Evolutionary conservation across 352 stramenopile genomes (phyloP).

Genomic region (Pythium vanterpoolii): DNA sequence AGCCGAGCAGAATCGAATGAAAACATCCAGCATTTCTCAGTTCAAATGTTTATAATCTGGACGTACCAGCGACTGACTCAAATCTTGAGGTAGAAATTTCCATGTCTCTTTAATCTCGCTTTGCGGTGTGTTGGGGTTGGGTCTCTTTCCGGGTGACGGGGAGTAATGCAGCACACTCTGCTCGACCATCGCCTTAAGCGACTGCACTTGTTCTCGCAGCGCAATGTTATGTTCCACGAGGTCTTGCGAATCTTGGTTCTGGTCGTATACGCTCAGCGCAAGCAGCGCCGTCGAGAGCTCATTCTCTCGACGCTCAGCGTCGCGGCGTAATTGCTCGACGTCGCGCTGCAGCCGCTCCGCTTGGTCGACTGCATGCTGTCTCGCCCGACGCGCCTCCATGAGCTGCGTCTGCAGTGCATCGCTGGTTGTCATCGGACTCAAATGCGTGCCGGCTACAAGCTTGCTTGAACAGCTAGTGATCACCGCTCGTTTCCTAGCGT

Average conservation of each 20-base stretch:
- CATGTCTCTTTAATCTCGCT: conserved; percentile 3
- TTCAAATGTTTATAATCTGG: background rate
- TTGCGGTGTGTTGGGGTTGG: background rate
- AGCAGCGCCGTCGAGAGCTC: conserved; percentile 30
- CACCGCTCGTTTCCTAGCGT: background rate
- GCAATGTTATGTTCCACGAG: conserved; percentile 44
- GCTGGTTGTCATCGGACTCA: conserved; percentile 9
- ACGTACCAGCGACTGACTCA: conserved; percentile 10
- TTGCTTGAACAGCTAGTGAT: background rate
- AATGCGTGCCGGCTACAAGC: background rate
- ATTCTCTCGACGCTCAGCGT: conserved; percentile 24
- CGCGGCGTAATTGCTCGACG: conserved; percentile 29
- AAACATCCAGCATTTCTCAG: background rate
- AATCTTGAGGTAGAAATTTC: background rate
- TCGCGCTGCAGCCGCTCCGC: conserved; percentile 27
- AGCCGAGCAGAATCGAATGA: background rate
- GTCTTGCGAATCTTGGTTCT: conserved; percentile 34
- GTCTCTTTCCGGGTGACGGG: background rate
- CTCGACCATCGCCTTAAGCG: conserved; percentile 38
- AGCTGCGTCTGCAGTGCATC: conserved; percentile 17
- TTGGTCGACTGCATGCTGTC: conserved; percentile 10
- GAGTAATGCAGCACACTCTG: conserved; percentile 1
- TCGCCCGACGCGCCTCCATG: conserved; percentile 6
- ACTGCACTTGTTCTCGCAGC: conserved; percentile 43
- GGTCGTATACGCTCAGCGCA: conserved; percentile 22